Percentiles rank a stretch among this genome's conserved stretches.
phyloP scores from a whole-genome alignment of 129 eudicot species.

The Glebionis coronaria region DNA sequence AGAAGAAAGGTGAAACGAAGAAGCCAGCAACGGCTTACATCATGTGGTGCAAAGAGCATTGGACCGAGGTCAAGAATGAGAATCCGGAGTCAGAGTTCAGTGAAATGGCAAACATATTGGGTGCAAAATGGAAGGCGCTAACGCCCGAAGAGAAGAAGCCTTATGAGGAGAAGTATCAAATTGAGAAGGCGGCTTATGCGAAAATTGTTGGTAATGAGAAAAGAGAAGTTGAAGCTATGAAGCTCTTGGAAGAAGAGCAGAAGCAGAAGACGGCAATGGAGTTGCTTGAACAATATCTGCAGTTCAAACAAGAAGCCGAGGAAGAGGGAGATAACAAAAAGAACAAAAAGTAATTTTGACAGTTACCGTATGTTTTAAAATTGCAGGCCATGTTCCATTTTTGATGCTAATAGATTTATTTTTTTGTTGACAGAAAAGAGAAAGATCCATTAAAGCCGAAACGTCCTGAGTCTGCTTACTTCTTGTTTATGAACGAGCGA shows the following conservation, averaged over 20 bases:
- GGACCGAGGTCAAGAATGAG: conserved; percentile 87
- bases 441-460: conserved; percentile 92
- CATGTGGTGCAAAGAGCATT: conserved; percentile 85
- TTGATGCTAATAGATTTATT: background rate
- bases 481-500: conserved; percentile 69
- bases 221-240: conserved; percentile 91
- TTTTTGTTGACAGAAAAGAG: conserved; percentile 55
- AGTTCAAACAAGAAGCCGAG: conserved; percentile 69
- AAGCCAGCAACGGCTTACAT: conserved; percentile 82
- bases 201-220: conserved; percentile 73
- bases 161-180: conserved; percentile 79
- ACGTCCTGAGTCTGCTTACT: conserved; percentile 84
- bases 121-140: conserved; percentile 72
- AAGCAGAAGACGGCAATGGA: conserved; percentile 94
- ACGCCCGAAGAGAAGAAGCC: conserved; percentile 95
- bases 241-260: conserved; percentile 82
- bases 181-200: conserved; percentile 74
- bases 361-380: background rate
- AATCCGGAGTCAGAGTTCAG: conserved; percentile 84
- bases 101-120: conserved; percentile 68
- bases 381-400: background rate
- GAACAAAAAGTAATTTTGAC: conserved; percentile 44
- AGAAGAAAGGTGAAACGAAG: conserved; percentile 56
- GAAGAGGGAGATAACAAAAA: conserved; percentile 61
- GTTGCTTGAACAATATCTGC: conserved; percentile 85